A percentile compares a stretch with the other conserved stretches of the same genome.
Evolutionary conservation across 169 alveolate genomes (phyloP).

Genomic region (Cystoisospora suis): DNA sequence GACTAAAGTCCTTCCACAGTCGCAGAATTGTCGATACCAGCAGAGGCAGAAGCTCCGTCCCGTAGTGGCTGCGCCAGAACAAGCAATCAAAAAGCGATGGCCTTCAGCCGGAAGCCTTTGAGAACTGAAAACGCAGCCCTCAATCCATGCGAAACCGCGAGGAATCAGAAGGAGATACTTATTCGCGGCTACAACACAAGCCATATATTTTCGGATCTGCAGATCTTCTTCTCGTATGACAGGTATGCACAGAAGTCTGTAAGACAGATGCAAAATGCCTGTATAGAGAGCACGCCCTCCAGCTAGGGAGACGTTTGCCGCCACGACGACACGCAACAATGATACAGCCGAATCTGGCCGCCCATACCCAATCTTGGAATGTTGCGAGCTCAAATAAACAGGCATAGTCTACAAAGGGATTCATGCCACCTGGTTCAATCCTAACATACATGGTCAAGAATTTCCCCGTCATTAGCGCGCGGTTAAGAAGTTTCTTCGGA

Average conservation of each 20-base stretch:
- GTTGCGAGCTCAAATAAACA: too few species aligned
- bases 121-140: background rate
- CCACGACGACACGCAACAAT: too few species aligned
- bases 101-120: background rate
- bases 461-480: constrained; percentile 51
- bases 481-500: constrained; percentile 33
- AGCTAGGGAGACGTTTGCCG: too few species aligned
- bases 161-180: too few species aligned
- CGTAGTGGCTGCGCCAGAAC: constrained; percentile 46
- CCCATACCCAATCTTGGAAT: too few species aligned
- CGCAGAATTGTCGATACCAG: constrained; percentile 51
- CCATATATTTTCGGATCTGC: background rate
- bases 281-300: too few species aligned
- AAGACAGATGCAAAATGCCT: too few species aligned
- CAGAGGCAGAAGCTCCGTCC: constrained; percentile 54
- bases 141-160: background rate
- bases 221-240: too few species aligned
- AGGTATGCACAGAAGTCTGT: too few species aligned
- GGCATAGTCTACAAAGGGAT: too few species aligned
- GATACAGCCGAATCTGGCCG: too few species aligned
- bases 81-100: background rate
- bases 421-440: too few species aligned
- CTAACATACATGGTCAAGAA: constrained; percentile 35
- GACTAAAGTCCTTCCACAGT: constrained; percentile 49
- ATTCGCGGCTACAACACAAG: background rate